Evolutionary conservation across 192 early-diverging fungal species (phyloP), one percentile per base, ranked within the genome.

Genomic region (Pilobolus umbonatus): DNA sequence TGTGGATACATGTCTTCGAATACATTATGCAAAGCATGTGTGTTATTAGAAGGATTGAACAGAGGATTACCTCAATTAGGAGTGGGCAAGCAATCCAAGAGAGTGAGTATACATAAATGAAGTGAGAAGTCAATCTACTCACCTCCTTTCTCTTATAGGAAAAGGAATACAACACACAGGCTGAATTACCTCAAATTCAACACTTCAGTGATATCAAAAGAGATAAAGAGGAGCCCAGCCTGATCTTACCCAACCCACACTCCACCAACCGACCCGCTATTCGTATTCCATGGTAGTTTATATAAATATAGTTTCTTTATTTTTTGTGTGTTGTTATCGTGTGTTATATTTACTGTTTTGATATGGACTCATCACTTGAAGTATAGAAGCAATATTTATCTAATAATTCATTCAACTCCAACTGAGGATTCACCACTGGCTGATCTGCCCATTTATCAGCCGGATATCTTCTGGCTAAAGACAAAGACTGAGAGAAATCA

Each of bases 1-100:
- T 98, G 96, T 62, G 96, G 96, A 24, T 98, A 97, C 60, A 96
- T 98, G 68, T 89, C 91, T 34, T 89, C 86, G 19, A 91, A 96
- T 61, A 79, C 85, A 25, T 64, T 95, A 7, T 98, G 96, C 72
- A 96, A 98, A 69, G 94, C 96, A 0, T 98, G 96, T 69, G 76
- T 92, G 22, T 69, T 98, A 49, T 72, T 98, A 4, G 96, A 98
- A 60, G 94, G 94, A 0, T 66, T 98, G 42, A 94, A 98, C 64
- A 78, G 84, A 34, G 96, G 96, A 0, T 64, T 91, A 59, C 92
- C 96, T 15, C 80, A 83, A 67, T 61, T 89, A 32, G 87, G 87
- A 10, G 75, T 80, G 42, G 75, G 75, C 25, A 74, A 75, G 17
- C 72, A 68, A 10, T 66, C 71, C 11, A 74, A 67, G 58, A 72